These are phyloP conservation scores for Solanum corneliomulleri DNA, from an alignment of 257 asterid genomes.

Conservation along the genomic window DNA sequence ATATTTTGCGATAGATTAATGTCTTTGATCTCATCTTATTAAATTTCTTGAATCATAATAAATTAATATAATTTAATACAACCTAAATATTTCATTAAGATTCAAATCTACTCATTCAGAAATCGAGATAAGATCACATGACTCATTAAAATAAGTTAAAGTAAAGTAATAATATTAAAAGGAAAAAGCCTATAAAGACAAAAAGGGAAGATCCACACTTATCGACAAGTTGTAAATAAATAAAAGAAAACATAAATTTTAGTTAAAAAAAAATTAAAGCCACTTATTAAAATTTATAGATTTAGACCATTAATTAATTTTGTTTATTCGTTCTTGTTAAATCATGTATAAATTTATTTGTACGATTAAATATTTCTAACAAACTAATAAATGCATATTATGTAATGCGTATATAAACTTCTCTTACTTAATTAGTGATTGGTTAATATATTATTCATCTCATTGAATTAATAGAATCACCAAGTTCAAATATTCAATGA, in stretches of 20 bases:
- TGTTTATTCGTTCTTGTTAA: neutral
- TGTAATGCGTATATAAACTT: too few relatives aligned
- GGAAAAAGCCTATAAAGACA: neutral
- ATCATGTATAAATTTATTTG: neutral
- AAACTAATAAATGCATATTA: too few relatives aligned
- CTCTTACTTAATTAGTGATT: neutral
- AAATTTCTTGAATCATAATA: too few relatives aligned
- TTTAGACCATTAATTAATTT: neutral
- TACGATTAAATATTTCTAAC: neutral
- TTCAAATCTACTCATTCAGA: too few relatives aligned
- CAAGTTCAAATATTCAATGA: neutral
- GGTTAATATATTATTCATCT: neutral
- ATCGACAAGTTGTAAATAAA: neutral
- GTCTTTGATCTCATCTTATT: too few relatives aligned
- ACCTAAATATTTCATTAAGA: too few relatives aligned
- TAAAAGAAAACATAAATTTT: neutral
- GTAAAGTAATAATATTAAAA: neutral
- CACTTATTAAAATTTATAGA: neutral
- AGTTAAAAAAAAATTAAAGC: neutral
- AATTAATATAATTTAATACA: neutral
- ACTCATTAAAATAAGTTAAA: neutral
- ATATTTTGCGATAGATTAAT: neutral
- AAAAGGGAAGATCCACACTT: neutral
- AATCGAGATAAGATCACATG: neutral
- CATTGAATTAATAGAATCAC: neutral